Evolutionary conservation across 1,139 yeast species (phyloP).

Genomic region (Saccharomycopsis crataegensis): DNA sequence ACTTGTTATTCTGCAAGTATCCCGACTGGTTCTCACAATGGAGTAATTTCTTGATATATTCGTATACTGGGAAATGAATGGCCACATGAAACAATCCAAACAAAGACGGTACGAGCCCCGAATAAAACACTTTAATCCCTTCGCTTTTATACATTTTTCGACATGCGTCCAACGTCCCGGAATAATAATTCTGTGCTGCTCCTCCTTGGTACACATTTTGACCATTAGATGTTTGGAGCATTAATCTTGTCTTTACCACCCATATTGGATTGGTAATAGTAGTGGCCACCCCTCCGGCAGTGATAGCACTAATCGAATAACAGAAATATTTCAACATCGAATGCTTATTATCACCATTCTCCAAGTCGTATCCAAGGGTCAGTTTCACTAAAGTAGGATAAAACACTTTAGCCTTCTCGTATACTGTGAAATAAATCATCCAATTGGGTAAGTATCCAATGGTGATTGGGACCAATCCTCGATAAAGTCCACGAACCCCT

Average conservation of each 20-base stretch:
- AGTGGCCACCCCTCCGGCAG: constrained; percentile 86
- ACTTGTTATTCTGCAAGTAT: constrained; percentile 23
- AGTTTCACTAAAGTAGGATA: constrained; percentile 32
- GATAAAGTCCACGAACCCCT: constrained; percentile 74
- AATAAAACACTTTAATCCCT: constrained; percentile 77
- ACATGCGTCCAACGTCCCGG: constrained; percentile 80
- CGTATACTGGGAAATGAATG: constrained; percentile 95
- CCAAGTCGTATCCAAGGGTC: neutral
- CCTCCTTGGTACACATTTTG: constrained; percentile 31
- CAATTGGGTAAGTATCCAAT: constrained; percentile 95
- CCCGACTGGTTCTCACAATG: constrained; percentile 24
- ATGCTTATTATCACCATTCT: constrained; percentile 30
- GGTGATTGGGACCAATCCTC: constrained; percentile 87
- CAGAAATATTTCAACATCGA: constrained; percentile 31
- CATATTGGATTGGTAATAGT: constrained; percentile 92
- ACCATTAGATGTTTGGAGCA: constrained; percentile 69
- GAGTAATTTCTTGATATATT: constrained; percentile 55
- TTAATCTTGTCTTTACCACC: constrained; percentile 91
- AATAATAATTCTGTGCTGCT: constrained; percentile 40
- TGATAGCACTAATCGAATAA: constrained; percentile 75
- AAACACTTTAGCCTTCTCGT: constrained; percentile 63
- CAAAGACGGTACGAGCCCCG: constrained; percentile 85
- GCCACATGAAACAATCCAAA: constrained; percentile 93
- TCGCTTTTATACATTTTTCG: constrained; percentile 69
- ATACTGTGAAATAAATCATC: constrained; percentile 90